Percentiles rank a stretch among this genome's conserved stretches.
These are phyloP conservation scores for Penicillium antarcticum DNA, from an alignment of 495 filamentous ascomycete genomes.

Conservation along the genomic window DNA sequence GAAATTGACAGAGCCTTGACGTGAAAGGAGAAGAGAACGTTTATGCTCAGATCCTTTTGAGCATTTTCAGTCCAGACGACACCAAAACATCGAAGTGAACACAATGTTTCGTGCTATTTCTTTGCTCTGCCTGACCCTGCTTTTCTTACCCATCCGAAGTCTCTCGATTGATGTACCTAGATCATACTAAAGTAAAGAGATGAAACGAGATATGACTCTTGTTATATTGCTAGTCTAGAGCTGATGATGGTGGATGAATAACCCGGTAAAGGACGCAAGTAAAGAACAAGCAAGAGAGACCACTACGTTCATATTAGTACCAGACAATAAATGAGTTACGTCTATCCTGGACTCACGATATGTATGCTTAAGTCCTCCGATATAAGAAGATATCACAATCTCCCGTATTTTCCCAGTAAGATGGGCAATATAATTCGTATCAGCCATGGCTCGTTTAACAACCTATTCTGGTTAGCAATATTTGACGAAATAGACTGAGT, in stretches of 20 bases:
- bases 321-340: not conserved
- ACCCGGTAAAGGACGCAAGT: slow-evolving; percentile 23
- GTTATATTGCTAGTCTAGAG: not conserved
- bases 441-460: slow-evolving; percentile 33
- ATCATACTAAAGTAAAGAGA: no score
- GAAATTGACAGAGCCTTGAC: no score
- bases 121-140: no score
- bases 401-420: slow-evolving; percentile 29
- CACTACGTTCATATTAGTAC: slow-evolving; percentile 12
- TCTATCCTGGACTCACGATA: slow-evolving; percentile 25
- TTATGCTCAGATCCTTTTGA: no score
- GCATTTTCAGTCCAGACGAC: no score
- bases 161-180: no score
- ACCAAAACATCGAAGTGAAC: no score
- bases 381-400: slow-evolving; percentile 33
- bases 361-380: slow-evolving; percentile 33
- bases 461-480: slow-evolving; percentile 20
- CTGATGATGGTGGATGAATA: slow-evolving; percentile 29
- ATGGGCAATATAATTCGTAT: slow-evolving; percentile 33
- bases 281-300: slow-evolving; percentile 29
- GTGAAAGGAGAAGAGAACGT: no score
- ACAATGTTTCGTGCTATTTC: no score
- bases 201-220: no score
- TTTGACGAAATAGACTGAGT: not conserved
- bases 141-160: no score